These are phyloP conservation scores for Ceratocystis alfenasii DNA, from an alignment of 2,329 filamentous ascomycete species.

Conservation along the genomic window DNA sequence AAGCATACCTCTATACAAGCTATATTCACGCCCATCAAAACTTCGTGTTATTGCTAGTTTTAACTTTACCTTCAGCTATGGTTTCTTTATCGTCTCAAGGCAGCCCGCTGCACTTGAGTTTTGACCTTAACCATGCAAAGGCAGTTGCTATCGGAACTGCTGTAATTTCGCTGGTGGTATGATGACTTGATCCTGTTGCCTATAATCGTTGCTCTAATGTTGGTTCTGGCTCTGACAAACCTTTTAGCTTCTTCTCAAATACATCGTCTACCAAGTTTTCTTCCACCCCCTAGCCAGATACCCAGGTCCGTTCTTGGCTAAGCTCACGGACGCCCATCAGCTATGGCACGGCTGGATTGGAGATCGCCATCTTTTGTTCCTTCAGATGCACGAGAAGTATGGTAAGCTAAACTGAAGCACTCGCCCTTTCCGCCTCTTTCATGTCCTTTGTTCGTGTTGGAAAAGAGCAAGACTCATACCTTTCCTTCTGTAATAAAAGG, in stretches of 20 bases:
- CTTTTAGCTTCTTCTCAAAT: conserved; percentile 24
- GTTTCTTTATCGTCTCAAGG: conserved; percentile 1
- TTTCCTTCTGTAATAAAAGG: conserved; percentile 30
- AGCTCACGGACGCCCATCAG: conserved; percentile 51
- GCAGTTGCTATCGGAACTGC: neutral
- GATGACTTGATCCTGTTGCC: neutral
- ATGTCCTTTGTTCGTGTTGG: neutral
- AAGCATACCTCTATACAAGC: neutral
- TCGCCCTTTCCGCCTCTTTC: conserved; percentile 20
- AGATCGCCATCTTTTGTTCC: conserved; percentile 61
- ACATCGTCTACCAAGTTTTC: conserved; percentile 46
- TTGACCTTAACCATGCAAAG: neutral
- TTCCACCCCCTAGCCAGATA: conserved; percentile 55
- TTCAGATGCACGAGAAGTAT: conserved; percentile 58
- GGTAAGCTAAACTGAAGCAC: conserved; percentile 33
- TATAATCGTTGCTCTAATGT: neutral
- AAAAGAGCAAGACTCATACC: neutral
- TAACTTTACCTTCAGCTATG: neutral
- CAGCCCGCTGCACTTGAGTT: neutral
- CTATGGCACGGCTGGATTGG: conserved; percentile 65
- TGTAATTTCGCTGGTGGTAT: neutral
- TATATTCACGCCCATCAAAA: neutral
- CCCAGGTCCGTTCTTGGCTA: conserved; percentile 51
- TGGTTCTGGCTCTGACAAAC: neutral
- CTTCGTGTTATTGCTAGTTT: neutral